Base-by-base conservation (phyloP, 805 yeast species). In the Candida piceae region DNA sequence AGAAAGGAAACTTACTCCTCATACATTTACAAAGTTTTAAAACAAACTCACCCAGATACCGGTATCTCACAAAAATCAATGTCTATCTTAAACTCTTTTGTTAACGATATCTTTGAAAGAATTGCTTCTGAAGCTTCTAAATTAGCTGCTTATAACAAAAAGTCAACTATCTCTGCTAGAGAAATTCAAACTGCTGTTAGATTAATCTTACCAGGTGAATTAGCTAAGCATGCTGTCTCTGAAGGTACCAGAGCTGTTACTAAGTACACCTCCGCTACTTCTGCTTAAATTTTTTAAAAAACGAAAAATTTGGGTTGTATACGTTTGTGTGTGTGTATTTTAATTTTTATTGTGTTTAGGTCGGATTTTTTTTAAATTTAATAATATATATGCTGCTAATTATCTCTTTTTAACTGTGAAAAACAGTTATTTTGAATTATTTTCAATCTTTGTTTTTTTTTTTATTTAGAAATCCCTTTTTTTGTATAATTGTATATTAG, bases 191-290 rank as follows among this genome's bases (percentile, higher is more conserved):
- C 97, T 57, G 97, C 97, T 55, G 97, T 89, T 53, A 86, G 96
- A 80, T 81, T 89, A 63, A 88, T 89, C 70, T 81, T 89, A 59
- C 97, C 97, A 56, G 97, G 97, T 80, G 97, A 89, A 76, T 78
- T 89, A 66, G 96, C 96, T 56, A 88, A 88, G 78, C 97, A 89
- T 73, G 96, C 97, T 62, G 95, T 88, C 58, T 84, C 95, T 58
- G 97, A 89, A 75, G 97, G 97, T 78, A 87, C 96, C 56, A 85
- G 95, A 80, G 95, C 96, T 67, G 95, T 87, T 59, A 85, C 96
- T 69, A 87, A 87, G 76, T 87, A 86, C 79, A 83, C 95, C 59
- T 82, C 95, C 62, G 74, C 65, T 36, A 57, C 66, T 41, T 58
- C 65, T 28, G 65, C 64, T 58, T 62, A 56, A 56, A 35, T 35